Evolutionary conservation across 495 filamentous ascomycete genomes (phyloP).

Genomic region (Cetradonia linearis): DNA sequence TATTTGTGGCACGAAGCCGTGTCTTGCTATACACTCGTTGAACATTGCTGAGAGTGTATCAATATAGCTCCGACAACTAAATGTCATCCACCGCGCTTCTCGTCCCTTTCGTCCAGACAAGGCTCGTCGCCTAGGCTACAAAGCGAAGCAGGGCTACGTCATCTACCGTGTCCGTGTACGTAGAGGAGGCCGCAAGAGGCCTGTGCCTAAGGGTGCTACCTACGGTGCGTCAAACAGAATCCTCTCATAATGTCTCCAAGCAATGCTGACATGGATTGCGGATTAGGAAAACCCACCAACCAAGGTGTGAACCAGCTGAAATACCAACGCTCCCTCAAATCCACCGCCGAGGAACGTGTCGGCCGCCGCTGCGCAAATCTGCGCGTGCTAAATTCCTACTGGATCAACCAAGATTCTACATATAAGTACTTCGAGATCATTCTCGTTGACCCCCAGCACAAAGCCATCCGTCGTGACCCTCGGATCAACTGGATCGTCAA

Average conservation of each 20-base stretch:
- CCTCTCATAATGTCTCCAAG: background rate
- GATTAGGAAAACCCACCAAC: conserved; percentile 94
- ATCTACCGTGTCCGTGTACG: conserved; percentile 98
- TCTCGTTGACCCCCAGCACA: conserved; percentile 98
- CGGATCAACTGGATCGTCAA: conserved; percentile 99
- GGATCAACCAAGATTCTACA: conserved; percentile 99
- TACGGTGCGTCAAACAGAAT: conserved; percentile 58
- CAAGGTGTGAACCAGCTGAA: conserved; percentile 99
- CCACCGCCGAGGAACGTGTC: conserved; percentile 99
- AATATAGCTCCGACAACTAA: conserved; percentile 98
- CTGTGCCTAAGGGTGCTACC: conserved; percentile 94
- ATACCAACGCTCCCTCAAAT: conserved; percentile 96
- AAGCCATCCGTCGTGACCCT: conserved; percentile 96
- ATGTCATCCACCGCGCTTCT: conserved; percentile 98
- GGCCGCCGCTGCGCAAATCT: conserved; percentile 97
- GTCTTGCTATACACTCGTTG: conserved; percentile 98
- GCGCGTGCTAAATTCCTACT: conserved; percentile 99
- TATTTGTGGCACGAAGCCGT: conserved; percentile 27
- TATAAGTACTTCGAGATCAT: conserved; percentile 99
- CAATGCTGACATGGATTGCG: conserved; percentile 22
- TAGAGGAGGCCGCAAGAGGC: conserved; percentile 93
- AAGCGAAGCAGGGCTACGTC: conserved; percentile 99
- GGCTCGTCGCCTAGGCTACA: conserved; percentile 98
- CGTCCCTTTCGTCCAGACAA: conserved; percentile 98
- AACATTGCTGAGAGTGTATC: conserved; percentile 99